Evolutionary conservation across 1,139 yeast genomes (phyloP), one percentile per base, ranked within the genome.

Genomic region (Hemisphaericaspora xylanilytica): DNA sequence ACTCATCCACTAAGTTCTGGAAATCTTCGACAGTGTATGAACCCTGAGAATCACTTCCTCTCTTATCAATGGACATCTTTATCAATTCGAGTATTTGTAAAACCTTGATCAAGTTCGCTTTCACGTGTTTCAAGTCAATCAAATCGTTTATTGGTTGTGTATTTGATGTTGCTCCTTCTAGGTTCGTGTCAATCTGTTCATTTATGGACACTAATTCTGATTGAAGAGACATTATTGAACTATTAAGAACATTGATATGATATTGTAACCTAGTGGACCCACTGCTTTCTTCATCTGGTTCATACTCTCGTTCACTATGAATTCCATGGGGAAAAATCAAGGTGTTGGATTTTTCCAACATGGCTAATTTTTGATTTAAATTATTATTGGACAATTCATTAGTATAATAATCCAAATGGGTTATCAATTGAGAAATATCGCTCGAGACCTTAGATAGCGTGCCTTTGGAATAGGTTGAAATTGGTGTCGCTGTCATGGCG

Each of bases 381-480:
- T 81, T 61, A 43, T 78, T 78, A 16, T 59, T 60, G 0, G 81
- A 70, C 13, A 81, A 56, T 45, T 78, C 80, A 49, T 70, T 77
- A 2, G 84, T 76, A 48, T 79, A 76, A 54, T 72, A 80, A 53
- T 83, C 87, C 41, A 82, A 57, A 48, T 80, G 84, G 3, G 80
- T 69, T 14, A 80, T 62, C 28, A 83, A 61, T 22, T 57, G 61
- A 32, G 66, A 60, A 32, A 68, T 58, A 33, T 59, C 59, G 39
- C 49, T 57, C 25, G 65, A 56, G 27, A 68, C 47, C 32, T 54
- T 53, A 15, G 61, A 52, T 36, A 65, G 45, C 24, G 56, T 56
- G 25, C 47, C 43, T 22, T 58, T 55, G 31, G 61, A 48, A 42
- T 63, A 63, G 13, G 44, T 35, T 12, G 49, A 38, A 12, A 38